Evolutionary conservation across 2,329 filamentous ascomycete species (phyloP), one percentile per base, ranked within the genome.

Genomic region (Sporothrix globosa): DNA sequence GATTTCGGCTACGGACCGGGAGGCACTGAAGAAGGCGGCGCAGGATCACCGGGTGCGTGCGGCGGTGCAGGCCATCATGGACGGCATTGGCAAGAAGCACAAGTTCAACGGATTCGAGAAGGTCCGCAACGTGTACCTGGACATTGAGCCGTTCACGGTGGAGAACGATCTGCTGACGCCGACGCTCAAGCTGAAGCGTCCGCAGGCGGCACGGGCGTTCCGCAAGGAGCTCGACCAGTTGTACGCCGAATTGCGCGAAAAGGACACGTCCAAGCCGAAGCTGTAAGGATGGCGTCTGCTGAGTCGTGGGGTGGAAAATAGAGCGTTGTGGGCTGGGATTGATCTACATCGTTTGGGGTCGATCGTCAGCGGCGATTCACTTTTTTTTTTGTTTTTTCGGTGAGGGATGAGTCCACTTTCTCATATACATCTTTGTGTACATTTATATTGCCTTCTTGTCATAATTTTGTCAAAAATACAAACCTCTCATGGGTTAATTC

Each of bases 21-120:
- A 85, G 5, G 91, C 87, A 11, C 80, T 98, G 72, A 87, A 87
- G 78, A 84, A 85, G 2, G 92, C 90, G 0, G 86, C 88, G 50
- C 83, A 84, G 71, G 88, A 97, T 75, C 84, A 88, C 67, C 89
- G 89, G 77, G 88, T 99, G 27, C 86, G 88, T 74, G 87, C 87
- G 76, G 91, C 92, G 2, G 90, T 97, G 70, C 78, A 96, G 74
- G 91, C 90, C 79, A 88, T 96, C 74, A 83, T 99, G 46, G 91
- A 96, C 72, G 86, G 85, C 69, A 91, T 96, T 71, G 93, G 88
- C 56, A 91, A 87, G 82, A 90, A 90, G 82, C 88, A 92, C 80
- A 97, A 96, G 82, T 94, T 99, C 80, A 96, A 97, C 78, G 92
- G 90, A 75, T 98, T 92, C 76, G 96, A 99, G 85, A 88, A 88